Percentiles rank a stretch among this genome's conserved stretches.
Conservation (phyloP, 306 rosid species). For the Vigna hirtella region DNA sequence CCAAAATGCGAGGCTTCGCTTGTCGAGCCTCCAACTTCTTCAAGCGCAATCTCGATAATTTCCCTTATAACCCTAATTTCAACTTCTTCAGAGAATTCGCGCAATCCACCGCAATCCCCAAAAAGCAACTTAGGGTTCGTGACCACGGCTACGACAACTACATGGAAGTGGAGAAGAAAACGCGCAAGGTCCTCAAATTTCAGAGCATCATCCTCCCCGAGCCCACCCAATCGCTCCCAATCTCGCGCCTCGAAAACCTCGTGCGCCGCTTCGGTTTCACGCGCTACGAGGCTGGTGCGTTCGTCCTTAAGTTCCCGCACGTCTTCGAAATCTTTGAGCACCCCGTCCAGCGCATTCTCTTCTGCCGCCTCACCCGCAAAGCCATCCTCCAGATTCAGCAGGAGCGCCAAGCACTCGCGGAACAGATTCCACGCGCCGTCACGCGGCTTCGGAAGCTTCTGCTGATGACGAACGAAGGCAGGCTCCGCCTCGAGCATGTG, state of each 20-base stretch:
- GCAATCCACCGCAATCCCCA: conserved; percentile 83
- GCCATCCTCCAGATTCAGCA: conserved; percentile 79
- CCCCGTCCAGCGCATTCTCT: conserved; percentile 85
- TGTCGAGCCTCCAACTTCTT: conserved; percentile 4
- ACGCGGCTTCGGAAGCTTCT: conserved; percentile 76
- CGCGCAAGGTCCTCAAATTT: conserved; percentile 75
- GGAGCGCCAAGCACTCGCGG: conserved; percentile 61
- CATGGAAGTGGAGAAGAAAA: conserved; percentile 94
- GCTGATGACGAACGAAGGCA: conserved; percentile 71
- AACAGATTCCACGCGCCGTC: conserved; percentile 68
- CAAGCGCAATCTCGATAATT: conserved; percentile 41
- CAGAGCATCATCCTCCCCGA: conserved; percentile 71
- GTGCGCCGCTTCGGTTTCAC: conserved; percentile 78
- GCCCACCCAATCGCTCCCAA: conserved; percentile 62
- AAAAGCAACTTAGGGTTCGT: conserved; percentile 67
- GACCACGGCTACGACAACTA: conserved; percentile 90
- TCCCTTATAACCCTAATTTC: conserved; percentile 8
- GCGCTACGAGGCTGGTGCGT: conserved; percentile 69
- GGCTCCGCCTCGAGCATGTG: conserved; percentile 85
- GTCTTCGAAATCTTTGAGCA: conserved; percentile 87
- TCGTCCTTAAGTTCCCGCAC: conserved; percentile 84
- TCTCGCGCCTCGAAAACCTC: conserved; percentile 77
- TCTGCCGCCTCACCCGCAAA: conserved; percentile 72
- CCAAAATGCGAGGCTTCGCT: conserved; percentile 54
- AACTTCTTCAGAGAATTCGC: conserved; percentile 55